Base-by-base conservation (phyloP, 257 asterid species). In the Solanum bukasovii region DNA sequence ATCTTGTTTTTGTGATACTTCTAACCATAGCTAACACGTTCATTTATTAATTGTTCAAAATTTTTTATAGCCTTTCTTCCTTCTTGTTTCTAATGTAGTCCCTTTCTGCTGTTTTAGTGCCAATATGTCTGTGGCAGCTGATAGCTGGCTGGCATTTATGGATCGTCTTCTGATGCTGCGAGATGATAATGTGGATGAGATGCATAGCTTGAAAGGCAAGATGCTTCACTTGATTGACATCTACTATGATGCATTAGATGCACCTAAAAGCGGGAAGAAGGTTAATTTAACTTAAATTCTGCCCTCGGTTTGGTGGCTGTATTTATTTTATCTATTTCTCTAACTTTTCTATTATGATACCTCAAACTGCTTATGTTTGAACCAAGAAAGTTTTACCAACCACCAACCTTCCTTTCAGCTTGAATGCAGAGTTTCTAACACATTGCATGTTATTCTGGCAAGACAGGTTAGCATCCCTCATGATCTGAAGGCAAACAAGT, bases 251-350 rank as follows among this genome's bases (percentile, higher is more conserved):
- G 98, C 98, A 46, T 68, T 96, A 86, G 98, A 96, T 89, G 98
- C 98, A 52, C 98, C 98, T 3, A 95, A 96, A 90, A 96, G 93
- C 89, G 98, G 98, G 75, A 93, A 94, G 89, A 95, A 88, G 98
- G 98, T 95, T 18, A 86, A 85, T 72, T 63, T 78, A 78, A 78
- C 65, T 42, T 78, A 25, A 42, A 38, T 40, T n/a, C 65, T 40
- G 84, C 84, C 37, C 56, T 42, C 13, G 13, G 6, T 14, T 35
- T 27, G 84, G 84, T 25, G 65, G 37, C 63, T 78, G 14, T 38
- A 23, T 42, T 25, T 42, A 78, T 78, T 72, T 71, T 16, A 52
- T 72, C 44, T 72, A 33, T 7, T 29, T 77, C 84, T 77, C 7
- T n/a, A 77, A 77, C 23, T 77, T 10, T 77, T n/a, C 84, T 77